These are phyloP conservation scores for Blastocystis sp. DNA, from an alignment of 352 stramenopile genomes.

Conservation along the genomic window DNA sequence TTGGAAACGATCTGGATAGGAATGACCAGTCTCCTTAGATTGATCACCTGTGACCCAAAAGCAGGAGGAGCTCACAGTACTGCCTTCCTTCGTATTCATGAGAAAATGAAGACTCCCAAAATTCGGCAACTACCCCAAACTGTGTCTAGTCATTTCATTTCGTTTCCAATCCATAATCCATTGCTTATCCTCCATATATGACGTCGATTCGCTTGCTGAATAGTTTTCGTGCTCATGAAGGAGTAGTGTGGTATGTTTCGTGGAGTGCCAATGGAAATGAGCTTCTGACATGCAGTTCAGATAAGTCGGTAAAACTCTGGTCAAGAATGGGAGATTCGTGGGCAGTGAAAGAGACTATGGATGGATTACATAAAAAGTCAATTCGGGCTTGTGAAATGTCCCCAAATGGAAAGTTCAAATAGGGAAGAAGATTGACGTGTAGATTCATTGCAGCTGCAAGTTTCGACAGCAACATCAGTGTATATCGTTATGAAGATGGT, in stretches of 20 bases:
- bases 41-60: background rate
- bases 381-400: slow-evolving; percentile 82
- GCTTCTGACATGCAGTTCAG: slow-evolving; percentile 79
- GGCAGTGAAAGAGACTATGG: slow-evolving; percentile 79
- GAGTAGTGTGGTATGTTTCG: slow-evolving; percentile 80
- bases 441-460: slow-evolving; percentile 81
- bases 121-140: too few relatives aligned
- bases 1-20: slow-evolving; percentile 12
- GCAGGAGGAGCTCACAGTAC: slow-evolving; percentile 20
- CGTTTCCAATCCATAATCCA: background rate
- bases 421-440: slow-evolving; percentile 76
- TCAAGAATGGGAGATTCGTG: slow-evolving; percentile 71
- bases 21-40: background rate
- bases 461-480: slow-evolving; percentile 81
- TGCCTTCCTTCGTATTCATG: slow-evolving; percentile 22
- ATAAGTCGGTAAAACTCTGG: slow-evolving; percentile 81
- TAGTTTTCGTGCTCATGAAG: slow-evolving; percentile 75
- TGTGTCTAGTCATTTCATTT: too few relatives aligned
- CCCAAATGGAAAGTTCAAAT: slow-evolving; percentile 12
- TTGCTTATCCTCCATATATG: background rate
- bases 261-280: slow-evolving; percentile 79
- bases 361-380: slow-evolving; percentile 79
- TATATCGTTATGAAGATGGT: slow-evolving; percentile 79
- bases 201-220: background rate
- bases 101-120: background rate